Conservation (phyloP, 2,329 filamentous ascomycete genomes). For the Davidsoniella virescens region DNA sequence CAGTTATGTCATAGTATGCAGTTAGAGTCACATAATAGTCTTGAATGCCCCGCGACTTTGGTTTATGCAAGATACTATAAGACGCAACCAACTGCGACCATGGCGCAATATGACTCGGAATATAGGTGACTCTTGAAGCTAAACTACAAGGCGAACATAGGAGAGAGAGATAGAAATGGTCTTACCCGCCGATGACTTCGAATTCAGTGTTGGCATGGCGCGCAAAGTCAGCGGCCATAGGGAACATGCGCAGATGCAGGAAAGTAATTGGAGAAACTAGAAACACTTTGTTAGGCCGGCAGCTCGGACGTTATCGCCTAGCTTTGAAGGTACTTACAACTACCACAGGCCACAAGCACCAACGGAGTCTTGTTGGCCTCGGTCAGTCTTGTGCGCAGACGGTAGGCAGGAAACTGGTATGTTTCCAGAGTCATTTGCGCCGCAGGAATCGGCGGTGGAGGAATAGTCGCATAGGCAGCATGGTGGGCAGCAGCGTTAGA, state of each 20-base stretch:
- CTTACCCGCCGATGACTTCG: conserved; percentile 72
- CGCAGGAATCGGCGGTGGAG: conserved; percentile 6
- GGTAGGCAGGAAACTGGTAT: conserved; percentile 46
- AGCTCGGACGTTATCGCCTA: neutral
- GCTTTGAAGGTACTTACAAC: conserved; percentile 24
- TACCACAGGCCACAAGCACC: conserved; percentile 52
- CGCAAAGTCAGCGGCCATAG: conserved; percentile 69
- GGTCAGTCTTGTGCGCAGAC: conserved; percentile 35
- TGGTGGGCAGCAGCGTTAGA: conserved; percentile 3
- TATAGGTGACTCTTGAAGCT: no score
- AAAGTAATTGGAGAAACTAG: conserved; percentile 54
- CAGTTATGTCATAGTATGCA: neutral
- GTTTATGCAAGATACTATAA: no score
- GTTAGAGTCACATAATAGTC: neutral
- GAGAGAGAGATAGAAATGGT: conserved; percentile 21
- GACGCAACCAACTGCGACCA: no score
- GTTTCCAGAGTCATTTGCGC: conserved; percentile 20
- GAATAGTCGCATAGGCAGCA: conserved; percentile 4
- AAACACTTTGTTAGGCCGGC: neutral
- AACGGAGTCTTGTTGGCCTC: conserved; percentile 43
- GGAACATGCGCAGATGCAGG: conserved; percentile 72
- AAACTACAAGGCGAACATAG: neutral
- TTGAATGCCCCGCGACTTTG: neutral
- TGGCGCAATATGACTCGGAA: no score
- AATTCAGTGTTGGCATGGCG: conserved; percentile 38